Evolutionary conservation across 306 rosid genomes (phyloP).

Genomic region (Medicago lupulina): DNA sequence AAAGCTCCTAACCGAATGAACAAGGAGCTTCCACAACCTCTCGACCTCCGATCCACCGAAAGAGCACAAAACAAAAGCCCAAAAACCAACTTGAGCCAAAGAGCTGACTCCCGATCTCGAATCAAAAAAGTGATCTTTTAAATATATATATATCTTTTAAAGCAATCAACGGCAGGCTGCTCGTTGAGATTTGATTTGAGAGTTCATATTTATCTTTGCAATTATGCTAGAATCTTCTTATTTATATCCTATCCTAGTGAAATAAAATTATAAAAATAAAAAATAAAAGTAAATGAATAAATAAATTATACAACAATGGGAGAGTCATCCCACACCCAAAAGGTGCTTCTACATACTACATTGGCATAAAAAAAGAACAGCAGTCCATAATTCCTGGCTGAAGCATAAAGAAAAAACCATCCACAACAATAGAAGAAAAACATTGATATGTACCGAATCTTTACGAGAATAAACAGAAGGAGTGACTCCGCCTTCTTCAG

Average conservation of each 20-base stretch:
- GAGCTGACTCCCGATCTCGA: too few species aligned
- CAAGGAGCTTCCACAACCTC: too few species aligned
- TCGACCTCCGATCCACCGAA: too few species aligned
- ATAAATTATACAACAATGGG: neutral
- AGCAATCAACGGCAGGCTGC: neutral
- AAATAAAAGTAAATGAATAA: neutral
- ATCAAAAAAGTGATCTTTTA: too few species aligned
- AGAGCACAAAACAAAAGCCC: too few species aligned
- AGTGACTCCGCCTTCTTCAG: slow-evolving; percentile 95
- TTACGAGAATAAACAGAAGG: slow-evolving; percentile 96
- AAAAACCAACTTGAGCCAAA: too few species aligned
- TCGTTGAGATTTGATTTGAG: neutral
- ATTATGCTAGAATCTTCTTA: slow-evolving; percentile 13
- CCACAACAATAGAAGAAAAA: slow-evolving; percentile 23
- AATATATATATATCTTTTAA: slow-evolving; percentile 5
- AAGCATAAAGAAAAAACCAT: slow-evolving; percentile 22
- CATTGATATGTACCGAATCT: slow-evolving; percentile 77
- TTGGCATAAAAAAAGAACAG: neutral
- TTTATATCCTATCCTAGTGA: slow-evolving; percentile 23
- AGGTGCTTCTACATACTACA: slow-evolving; percentile 21
- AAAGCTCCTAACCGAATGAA: too few species aligned
- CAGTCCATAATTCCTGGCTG: slow-evolving; percentile 9
- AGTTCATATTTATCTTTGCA: slow-evolving; percentile 18
- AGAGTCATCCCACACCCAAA: neutral
- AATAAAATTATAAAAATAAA: neutral